Evolutionary conservation across 768 basidiomycete genomes (phyloP).

Genomic region (Suillus americanus): DNA sequence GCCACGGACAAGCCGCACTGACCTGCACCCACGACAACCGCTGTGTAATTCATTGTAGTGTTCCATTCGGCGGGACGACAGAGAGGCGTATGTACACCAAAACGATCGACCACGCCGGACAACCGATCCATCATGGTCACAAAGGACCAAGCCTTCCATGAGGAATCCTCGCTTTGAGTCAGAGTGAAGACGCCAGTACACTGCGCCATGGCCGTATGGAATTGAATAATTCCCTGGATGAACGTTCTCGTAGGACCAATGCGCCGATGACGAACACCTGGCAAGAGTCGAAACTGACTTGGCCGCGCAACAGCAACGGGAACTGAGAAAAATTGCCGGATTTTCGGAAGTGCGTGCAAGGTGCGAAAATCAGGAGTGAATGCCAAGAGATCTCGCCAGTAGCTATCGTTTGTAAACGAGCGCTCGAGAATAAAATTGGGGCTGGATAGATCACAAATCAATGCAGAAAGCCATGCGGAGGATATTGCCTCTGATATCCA

Average conservation of each 20-base stretch:
- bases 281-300: background rate
- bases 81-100: background rate
- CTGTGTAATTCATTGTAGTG: constrained; percentile 24
- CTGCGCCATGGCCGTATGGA: constrained; percentile 6
- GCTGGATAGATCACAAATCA: background rate
- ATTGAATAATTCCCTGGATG: constrained; percentile 9
- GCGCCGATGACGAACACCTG: background rate
- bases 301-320: constrained; percentile 1
- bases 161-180: background rate
- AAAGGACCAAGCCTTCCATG: constrained; percentile 9
- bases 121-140: constrained; percentile 9
- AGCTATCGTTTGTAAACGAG: constrained; percentile 7
- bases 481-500: background rate
- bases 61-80: constrained; percentile 9
- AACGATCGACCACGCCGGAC: background rate
- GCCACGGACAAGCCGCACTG: constrained; percentile 23
- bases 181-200: constrained; percentile 7
- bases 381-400: constrained; percentile 9
- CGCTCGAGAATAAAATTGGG: background rate
- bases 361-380: constrained; percentile 9
- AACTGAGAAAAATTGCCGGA: constrained; percentile 1
- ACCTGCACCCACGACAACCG: constrained; percentile 49
- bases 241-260: background rate
- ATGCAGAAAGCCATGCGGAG: constrained; percentile 1
- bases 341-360: constrained; percentile 2